Percentiles rank a stretch among this genome's conserved stretches.
Conservation (phyloP, 73 alveolate species). For the Blepharisma stoltei region DNA sequence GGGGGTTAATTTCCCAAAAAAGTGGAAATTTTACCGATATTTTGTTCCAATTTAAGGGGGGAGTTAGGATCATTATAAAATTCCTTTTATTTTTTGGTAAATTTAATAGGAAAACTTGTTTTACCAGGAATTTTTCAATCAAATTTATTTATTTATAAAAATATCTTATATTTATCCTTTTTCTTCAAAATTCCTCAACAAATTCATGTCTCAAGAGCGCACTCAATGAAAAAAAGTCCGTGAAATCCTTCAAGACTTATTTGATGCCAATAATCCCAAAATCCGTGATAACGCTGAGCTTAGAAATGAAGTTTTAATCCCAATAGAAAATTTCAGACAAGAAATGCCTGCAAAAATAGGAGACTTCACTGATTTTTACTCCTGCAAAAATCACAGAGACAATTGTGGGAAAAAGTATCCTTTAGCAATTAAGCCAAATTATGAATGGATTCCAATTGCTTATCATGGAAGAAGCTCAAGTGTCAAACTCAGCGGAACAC, state of each 20-base stretch:
- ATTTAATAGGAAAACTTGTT: too few species aligned
- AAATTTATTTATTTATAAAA: too few species aligned
- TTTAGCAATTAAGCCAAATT: slow-evolving; percentile 90
- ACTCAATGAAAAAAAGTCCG: slow-evolving; percentile 54
- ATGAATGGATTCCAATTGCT: slow-evolving; percentile 92
- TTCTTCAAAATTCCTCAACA: slow-evolving; percentile 37
- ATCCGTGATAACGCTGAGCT: slow-evolving; percentile 14
- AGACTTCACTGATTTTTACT: slow-evolving; percentile 93
- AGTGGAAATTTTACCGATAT: too few species aligned
- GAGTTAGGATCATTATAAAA: too few species aligned
- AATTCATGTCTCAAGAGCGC: slow-evolving; percentile 52
- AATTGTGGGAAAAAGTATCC: slow-evolving; percentile 81
- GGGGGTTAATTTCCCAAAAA: too few species aligned
- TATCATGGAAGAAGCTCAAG: slow-evolving; percentile 95
- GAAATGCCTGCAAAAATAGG: slow-evolving; percentile 83
- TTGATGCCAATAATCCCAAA: slow-evolving; percentile 4
- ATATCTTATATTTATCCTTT: too few species aligned
- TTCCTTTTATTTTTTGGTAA: too few species aligned
- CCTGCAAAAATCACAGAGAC: slow-evolving; percentile 87
- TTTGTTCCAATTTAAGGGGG: too few species aligned
- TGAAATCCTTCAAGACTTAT: slow-evolving; percentile 32
- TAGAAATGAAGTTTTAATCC: slow-evolving; percentile 25
- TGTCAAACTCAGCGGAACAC: slow-evolving; percentile 61
- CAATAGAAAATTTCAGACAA: slow-evolving; percentile 48
- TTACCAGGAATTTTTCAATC: too few species aligned